Evolutionary conservation across 2,329 filamentous ascomycete species (phyloP), one percentile per base, ranked within the genome.

Genomic region (Tolypocladium cylindrosporum): DNA sequence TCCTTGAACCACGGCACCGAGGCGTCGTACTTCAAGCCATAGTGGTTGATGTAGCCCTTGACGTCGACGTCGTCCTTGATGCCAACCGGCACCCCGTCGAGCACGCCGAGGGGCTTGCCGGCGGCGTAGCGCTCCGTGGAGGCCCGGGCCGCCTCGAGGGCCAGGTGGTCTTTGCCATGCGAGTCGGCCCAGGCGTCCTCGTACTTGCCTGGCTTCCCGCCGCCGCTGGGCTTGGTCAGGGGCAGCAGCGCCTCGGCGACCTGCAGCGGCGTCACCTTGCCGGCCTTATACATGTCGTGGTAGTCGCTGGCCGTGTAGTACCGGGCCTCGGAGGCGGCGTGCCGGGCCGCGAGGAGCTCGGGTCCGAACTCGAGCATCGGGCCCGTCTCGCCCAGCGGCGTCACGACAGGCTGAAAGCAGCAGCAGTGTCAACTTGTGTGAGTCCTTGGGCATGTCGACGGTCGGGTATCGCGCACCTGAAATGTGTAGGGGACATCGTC

Each of bases 11-110:
- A 77, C 3, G 74, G 70, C 43, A 76, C 66, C 2, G 76, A 80
- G 58, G 82, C 79, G 62, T 87, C 79, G 52, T 85, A 76, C 61
- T 75, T 79, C 65, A 87, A 85, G 27, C 88, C 90, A 54, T 82
- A 73, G 56, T 84, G 87, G 61, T 80, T 83, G 55, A 82, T 79
- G 68, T 91, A 92, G 16, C 88, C 90, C 62, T 83, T 78, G 39
- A 91, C 76, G 62, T 87, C 79, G 19, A 87, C 79, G 66, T 96
- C 90, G 67, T 95, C 91, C 73, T 96, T 96, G 65, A 94, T 83
- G 0, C 87, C 88, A 54, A 95, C 82, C 0, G 91, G 91, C 1
- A 96, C 84, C 14, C 91, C 91, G 66, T 96, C 91, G 9, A 96
- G 75, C 6, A 89, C 74, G 14, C 89, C 80, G 19, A 91, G 71